Base-by-base conservation (phyloP, 257 asterid species). In the Plantago major region DNA sequence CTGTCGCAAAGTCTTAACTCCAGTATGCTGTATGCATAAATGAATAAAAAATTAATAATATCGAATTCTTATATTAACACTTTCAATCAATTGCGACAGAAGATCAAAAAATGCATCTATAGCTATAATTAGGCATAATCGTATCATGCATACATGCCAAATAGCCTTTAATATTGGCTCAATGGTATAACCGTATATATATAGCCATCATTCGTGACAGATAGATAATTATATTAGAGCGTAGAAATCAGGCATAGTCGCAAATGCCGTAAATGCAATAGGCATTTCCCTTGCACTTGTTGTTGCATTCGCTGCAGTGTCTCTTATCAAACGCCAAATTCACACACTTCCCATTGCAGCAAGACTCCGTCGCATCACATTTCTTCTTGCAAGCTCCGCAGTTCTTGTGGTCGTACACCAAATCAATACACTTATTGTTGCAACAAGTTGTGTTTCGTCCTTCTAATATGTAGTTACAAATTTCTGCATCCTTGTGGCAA, bases 301-400 rank as follows among this genome's bases (percentile, higher is more conserved):
- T 58, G 58, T 71, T 37, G 56, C 82, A 80, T 19, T 3, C n/a
- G 11, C 86, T 81, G 40, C 86, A 77, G 30, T 80, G 80, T 12
- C 82, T 63, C 70, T 74, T 74, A 63, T 76, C 80, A 9, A n/a
- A 65, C 0, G 74, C 28, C 14, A 64, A 68, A 51, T 71, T 68
- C 57, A 81, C 79, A 54, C 83, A 81, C 49, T 77, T 63, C 6
- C 86, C 81, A 42, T 64, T 13, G 74, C 86, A 81, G 12, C 81
- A 81, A 3, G 50, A 42, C 37, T 72, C 57, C 5, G 66, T 44
- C 6, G 54, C 69, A 47, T 5, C 55, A 12, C 86, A 80, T 13
- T 68, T 68, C 15, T 57, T 74, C 62, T 72, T 72, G 57, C 85
- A 76, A 13, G 72, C 75, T 10, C 85, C 85, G 33, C 85, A 80